Evolutionary conservation across 2,329 filamentous ascomycete genomes (phyloP).

Genomic region (Aspergillus caelatus): DNA sequence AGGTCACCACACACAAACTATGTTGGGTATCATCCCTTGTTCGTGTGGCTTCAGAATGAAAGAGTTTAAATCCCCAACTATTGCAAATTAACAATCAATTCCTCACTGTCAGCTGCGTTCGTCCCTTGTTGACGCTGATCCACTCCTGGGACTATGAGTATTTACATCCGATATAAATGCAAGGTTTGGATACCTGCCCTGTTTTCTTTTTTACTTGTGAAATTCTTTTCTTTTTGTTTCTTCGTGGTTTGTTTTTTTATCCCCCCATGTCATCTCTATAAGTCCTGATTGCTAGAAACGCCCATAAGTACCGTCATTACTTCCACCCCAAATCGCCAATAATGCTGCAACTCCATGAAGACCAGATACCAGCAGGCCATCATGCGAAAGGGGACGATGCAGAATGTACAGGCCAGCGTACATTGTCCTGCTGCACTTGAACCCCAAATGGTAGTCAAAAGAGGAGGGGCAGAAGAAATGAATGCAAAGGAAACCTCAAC

Average conservation of each 20-base stretch:
- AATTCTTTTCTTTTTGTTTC: conserved; percentile 5
- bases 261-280: conserved; percentile 1
- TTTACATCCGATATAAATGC: conserved; percentile 19
- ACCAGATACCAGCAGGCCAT: conserved; percentile 28
- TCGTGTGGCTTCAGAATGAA: conserved; percentile 11
- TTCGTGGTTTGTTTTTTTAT: conserved; percentile 2
- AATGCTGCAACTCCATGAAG: conserved; percentile 22
- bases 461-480: conserved; percentile 2
- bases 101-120: not conserved
- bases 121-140: conserved; percentile 14
- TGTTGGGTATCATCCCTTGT: conserved; percentile 5
- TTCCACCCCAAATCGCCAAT: conserved; percentile 7
- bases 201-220: not conserved
- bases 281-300: not conserved
- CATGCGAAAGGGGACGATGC: conserved; percentile 23
- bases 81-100: not conserved
- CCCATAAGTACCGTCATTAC: conserved; percentile 12
- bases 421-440: conserved; percentile 10
- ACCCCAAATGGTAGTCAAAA: conserved; percentile 5
- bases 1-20: not conserved
- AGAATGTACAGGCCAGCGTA: conserved; percentile 13
- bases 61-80: conserved; percentile 4
- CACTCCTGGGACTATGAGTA: conserved; percentile 10
- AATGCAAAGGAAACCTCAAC: conserved; percentile 1
- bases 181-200: conserved; percentile 14